Base-by-base conservation (phyloP, 1,284 basidiomycete genomes). In the Vanrija sp. region DNA sequence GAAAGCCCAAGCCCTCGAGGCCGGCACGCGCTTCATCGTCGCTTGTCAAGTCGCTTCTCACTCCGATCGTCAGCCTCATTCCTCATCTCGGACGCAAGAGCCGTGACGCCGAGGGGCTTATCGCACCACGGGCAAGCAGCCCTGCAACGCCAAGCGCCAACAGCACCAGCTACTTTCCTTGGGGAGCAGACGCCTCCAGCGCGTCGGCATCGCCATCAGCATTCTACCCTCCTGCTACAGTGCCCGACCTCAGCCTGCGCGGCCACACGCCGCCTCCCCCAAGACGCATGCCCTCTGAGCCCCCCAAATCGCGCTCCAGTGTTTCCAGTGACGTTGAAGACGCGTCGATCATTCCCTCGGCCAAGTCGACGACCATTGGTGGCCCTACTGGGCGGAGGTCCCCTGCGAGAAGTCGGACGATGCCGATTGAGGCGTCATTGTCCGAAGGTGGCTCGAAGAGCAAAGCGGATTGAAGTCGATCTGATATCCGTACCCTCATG, bases 41-140 rank as follows among this genome's bases (percentile, higher is more conserved):
- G 12, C 78, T 88, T 9, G 81, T 88, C 67, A 84, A 86, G 65
- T 83, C 86, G 4, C 74, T 86, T 39, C 79, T 88, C 57, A 80
- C 79, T 26, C 75, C 75, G 0, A 49, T 77, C 23, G 56, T 78
- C 23, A 64, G 64, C 9, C 43, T 75, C 21, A 61, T 78, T 7
- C 75, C 76, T 1, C 61, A 68, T 12, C 51, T 74, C 1, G 63
- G 75, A 14, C 49, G 66, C 21, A 18, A 59, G 7, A 57, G 64
- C 16, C 58, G 61, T 8, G 65, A 68, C 18, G 74, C 81, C 21
- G 82, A 85, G 65, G 86, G 85, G n/a, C 73, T 87, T 45, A 82
- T 87, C 51, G 81, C 83, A 0, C 82, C 84, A 25, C 81, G 81
- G 14, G 34, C 34, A 15, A 14, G 14, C 34, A 34, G 34, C 14